A percentile compares a stretch with the other conserved stretches of the same genome.
phyloP scores from a whole-genome alignment of 2,329 filamentous ascomycete genomes.

The Alternaria gansuensis region DNA sequence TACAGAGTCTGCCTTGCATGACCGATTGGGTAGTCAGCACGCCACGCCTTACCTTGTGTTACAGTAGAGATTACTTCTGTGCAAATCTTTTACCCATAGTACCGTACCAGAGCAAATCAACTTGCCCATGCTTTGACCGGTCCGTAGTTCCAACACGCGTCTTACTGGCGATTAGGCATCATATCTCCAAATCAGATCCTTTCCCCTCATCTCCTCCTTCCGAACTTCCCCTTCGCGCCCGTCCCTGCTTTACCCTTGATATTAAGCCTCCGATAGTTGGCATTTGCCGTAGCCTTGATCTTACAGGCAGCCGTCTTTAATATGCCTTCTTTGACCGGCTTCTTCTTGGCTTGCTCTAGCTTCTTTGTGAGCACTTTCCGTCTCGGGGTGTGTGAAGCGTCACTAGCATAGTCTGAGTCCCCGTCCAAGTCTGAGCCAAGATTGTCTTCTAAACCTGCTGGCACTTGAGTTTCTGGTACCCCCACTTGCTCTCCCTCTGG shows the following conservation, averaged over 20 bases:
- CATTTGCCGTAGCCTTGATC: conserved; percentile 58
- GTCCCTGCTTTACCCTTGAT: conserved; percentile 60
- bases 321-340: conserved; percentile 35
- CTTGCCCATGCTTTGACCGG: conserved; percentile 5
- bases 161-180: neutral
- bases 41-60: conserved; percentile 12
- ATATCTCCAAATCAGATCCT: neutral
- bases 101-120: neutral
- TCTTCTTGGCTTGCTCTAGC: conserved; percentile 18
- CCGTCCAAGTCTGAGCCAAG: conserved; percentile 45
- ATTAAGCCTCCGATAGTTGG: conserved; percentile 60
- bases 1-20: conserved; percentile 12
- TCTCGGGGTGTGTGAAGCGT: conserved; percentile 49
- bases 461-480: conserved; percentile 43
- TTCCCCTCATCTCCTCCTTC: conserved; percentile 39
- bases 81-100: conserved; percentile 9
- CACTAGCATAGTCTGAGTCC: conserved; percentile 56
- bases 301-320: conserved; percentile 55
- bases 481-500: conserved; percentile 54
- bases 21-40: conserved; percentile 16
- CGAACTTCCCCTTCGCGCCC: conserved; percentile 53
- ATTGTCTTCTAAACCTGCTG: conserved; percentile 45
- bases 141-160: neutral
- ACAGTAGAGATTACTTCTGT: conserved; percentile 12
- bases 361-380: conserved; percentile 37